Evolutionary conservation across 1,139 yeast species (phyloP), one percentile per base, ranked within the genome.

Genomic region (Meyerozyma elateridarum): DNA sequence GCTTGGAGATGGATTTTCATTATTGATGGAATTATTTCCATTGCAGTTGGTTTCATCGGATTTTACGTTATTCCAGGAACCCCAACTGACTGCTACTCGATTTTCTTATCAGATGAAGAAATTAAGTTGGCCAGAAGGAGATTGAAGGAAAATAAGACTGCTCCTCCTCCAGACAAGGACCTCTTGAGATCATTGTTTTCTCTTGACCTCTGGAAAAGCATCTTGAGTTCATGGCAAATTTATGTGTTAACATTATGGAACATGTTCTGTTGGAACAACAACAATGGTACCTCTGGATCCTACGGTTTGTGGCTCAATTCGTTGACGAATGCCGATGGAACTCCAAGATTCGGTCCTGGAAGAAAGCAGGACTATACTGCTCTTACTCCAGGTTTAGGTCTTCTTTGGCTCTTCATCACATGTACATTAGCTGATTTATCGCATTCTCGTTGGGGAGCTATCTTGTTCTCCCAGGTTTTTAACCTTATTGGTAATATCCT

Each of bases 1-100:
- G 77, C 84, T 8, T 81, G 88, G 88, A 70, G 79, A 56, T 81
- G 88, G 87, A 74, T 78, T 56, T 81, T 77, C 48, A 70, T 82
- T 37, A 68, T 81, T 40, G 87, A 81, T 52, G 83, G 81, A 6
- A 53, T 76, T 29, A 63, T 79, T 25, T 74, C 87, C 2, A 47
- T 79, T 20, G 72, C 62, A 3, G 75, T 82, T 33, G 87, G 83
- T 9, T 17, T 81, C 15, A 54, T 76, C 38, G 89, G 88, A 0
- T 66, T 77, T 44, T 71, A 73, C 46, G 45, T 70, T 43, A 61
- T 80, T 41, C 91, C 91, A 2, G 89, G 87, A 29, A 78, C 83
- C 21, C 91, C 91, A 13, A 55, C 63, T 36, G 67, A 71, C 33
- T 74, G 80, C 44, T 70, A 72, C 51, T 68, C 79, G 28, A 63